These are phyloP conservation scores for Bryoglossum gracile DNA, from an alignment of 495 filamentous ascomycete genomes.

Conservation along the genomic window DNA sequence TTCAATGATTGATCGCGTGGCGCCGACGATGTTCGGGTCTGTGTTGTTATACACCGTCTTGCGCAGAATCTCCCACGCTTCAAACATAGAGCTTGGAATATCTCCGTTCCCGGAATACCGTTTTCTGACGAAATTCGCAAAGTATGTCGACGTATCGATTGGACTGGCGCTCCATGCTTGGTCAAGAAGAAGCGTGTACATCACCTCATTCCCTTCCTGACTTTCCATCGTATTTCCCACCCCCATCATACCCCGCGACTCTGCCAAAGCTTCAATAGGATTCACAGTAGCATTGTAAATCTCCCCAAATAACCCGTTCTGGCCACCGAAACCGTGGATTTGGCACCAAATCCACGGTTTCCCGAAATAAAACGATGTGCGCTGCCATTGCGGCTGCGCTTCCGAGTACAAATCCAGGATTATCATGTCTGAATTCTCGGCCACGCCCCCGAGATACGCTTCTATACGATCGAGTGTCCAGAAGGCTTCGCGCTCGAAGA, in stretches of 20 bases:
- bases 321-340: constrained; percentile 44
- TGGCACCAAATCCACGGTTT: constrained; percentile 50
- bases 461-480: constrained; percentile 44
- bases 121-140: constrained; percentile 38
- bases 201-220: constrained; percentile 49
- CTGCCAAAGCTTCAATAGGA: constrained; percentile 35
- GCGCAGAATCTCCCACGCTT: constrained; percentile 42
- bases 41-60: constrained; percentile 47
- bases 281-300: constrained; percentile 42
- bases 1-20: constrained; percentile 43
- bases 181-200: constrained; percentile 44
- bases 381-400: constrained; percentile 42
- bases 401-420: constrained; percentile 48
- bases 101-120: constrained; percentile 34
- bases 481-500: constrained; percentile 37
- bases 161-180: constrained; percentile 41
- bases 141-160: constrained; percentile 39
- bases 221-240: constrained; percentile 43
- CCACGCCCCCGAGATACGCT: constrained; percentile 43
- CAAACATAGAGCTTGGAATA: constrained; percentile 33
- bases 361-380: constrained; percentile 43
- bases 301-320: constrained; percentile 46
- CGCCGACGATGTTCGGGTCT: constrained; percentile 33
- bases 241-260: constrained; percentile 36
- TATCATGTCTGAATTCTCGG: constrained; percentile 39